These are phyloP conservation scores for Periconia sp. DNA, from an alignment of 2,329 filamentous ascomycete genomes.

Conservation along the genomic window DNA sequence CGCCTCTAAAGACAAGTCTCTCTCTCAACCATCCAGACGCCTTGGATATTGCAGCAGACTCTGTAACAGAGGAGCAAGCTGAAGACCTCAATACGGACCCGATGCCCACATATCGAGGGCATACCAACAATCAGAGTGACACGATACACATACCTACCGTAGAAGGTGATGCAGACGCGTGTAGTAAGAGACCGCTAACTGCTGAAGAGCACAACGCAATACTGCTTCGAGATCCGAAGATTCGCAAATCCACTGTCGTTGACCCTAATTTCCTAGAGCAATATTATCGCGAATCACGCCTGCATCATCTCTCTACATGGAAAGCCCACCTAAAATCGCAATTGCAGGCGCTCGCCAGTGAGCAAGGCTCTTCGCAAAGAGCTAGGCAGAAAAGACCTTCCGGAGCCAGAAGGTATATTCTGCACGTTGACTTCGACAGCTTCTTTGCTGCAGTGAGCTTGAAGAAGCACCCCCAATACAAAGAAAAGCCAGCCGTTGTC, in stretches of 20 bases:
- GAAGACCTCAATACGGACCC: constrained; percentile 31
- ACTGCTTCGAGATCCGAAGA: constrained; percentile 80
- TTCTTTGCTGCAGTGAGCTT: constrained; percentile 96
- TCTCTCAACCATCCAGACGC: constrained; percentile 19
- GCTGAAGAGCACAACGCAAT: constrained; percentile 92
- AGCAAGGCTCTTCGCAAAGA: constrained; percentile 64
- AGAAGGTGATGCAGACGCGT: too few species aligned
- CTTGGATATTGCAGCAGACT: too few species aligned
- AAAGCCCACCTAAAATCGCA: constrained; percentile 92
- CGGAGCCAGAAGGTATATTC: constrained; percentile 77
- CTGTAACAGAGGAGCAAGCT: constrained; percentile 19
- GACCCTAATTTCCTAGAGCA: constrained; percentile 94
- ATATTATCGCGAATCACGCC: constrained; percentile 90
- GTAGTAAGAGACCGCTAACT: constrained; percentile 60
- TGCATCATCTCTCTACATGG: constrained; percentile 96
- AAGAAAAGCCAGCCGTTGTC: constrained; percentile 82
- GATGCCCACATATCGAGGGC: constrained; percentile 2
- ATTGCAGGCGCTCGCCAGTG: constrained; percentile 79
- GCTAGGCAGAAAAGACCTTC: constrained; percentile 60
- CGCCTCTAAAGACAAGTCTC: constrained; percentile 40
- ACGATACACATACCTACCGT: too few species aligned
- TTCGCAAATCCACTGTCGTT: constrained; percentile 86
- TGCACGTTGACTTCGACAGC: constrained; percentile 98
- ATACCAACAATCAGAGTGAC: too few species aligned
- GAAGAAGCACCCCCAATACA: constrained; percentile 75